Base-by-base conservation (phyloP, 257 asterid genomes). In the Petrea volubilis region DNA sequence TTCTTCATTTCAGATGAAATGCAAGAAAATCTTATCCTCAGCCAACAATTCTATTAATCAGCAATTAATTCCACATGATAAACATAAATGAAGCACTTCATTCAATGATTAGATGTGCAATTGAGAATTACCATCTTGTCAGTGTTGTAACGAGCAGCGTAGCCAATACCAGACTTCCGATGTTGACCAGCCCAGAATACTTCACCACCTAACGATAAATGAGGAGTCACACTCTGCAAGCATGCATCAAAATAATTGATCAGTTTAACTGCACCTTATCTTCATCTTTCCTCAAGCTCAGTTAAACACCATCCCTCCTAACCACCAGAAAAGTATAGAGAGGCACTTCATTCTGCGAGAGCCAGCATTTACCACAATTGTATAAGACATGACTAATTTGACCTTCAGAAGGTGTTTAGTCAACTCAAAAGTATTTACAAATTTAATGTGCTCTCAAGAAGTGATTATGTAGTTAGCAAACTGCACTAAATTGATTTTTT, bases 111-210 rank as follows among this genome's bases (percentile, higher is more conserved):
- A 43, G 27, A 44, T 46, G 23, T 15, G 38, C 47, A 44, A 57
- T 11, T 24, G 47, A 31, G 68, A 27, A 13, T 21, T 86, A 91
- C 99, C 98, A 90, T 92, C 81, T 90, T 90, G 73, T 91, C 96
- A 38, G 92, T 91, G 87, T 80, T 94, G 86, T 89, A 94, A 70
- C 98, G 96, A 20, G 89, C 96, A 67, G 92, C 95, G 70, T 84
- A 94, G 67, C 98, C 98, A 75, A 89, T 74, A 76, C 96, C 97
- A 66, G 97, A 91, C 78, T 89, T 94, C 60, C 96, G 80, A 79
- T 87, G 96, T 74, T 91, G 97, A 79, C 98, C 97, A 76, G 96
- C 95, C 98, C 98, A 94, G 82, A 91, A 91, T 46, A 87, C 87
- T 79, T 91, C 98, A 57, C 98, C 96, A 34, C 97, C 98, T 83